Conservation (phyloP, 257 asterid species). For the Ophiorrhiza pumila region DNA sequence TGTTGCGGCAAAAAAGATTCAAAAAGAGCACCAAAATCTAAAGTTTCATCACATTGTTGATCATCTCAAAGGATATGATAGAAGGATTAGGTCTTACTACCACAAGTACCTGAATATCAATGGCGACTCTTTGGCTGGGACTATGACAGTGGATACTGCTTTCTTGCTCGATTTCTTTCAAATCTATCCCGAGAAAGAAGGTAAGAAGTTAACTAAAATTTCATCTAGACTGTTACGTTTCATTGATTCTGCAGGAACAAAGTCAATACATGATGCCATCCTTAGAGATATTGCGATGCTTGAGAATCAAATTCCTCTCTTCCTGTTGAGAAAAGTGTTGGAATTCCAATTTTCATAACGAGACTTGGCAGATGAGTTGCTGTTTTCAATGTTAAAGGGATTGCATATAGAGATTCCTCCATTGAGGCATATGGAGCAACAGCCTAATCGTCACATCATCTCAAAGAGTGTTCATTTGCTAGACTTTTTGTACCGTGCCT, state of each 20-base stretch:
- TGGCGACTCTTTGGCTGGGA: slow-evolving; percentile 54
- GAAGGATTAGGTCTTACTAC: slow-evolving; percentile 41
- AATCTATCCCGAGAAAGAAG: slow-evolving; percentile 34
- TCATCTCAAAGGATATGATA: slow-evolving; percentile 29
- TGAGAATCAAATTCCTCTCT: slow-evolving; percentile 66
- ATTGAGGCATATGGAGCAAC: slow-evolving; percentile 25
- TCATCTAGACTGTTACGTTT: slow-evolving; percentile 42
- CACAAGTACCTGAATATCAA: slow-evolving; percentile 38
- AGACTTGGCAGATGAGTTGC: slow-evolving; percentile 32
- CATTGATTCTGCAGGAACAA: slow-evolving; percentile 42
- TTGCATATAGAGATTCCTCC: slow-evolving; percentile 40
- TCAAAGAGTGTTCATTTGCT: slow-evolving; percentile 40
- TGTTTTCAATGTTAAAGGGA: slow-evolving; percentile 32
- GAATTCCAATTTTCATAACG: slow-evolving; percentile 35
- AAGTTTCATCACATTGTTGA: slow-evolving; percentile 36
- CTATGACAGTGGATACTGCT: slow-evolving; percentile 54
- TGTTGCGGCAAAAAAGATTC: slow-evolving; percentile 46
- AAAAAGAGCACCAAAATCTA: slow-evolving; percentile 21
- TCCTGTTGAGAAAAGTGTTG: slow-evolving; percentile 39
- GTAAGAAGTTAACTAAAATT: slow-evolving; percentile 15
- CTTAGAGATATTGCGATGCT: slow-evolving; percentile 54
- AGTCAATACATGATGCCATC: slow-evolving; percentile 38
- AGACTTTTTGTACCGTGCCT: slow-evolving; percentile 42
- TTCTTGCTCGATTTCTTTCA: slow-evolving; percentile 58
- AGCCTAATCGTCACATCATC: neutral